These are phyloP conservation scores for Linnemannia exigua DNA, from an alignment of 192 early-diverging fungal species.

Conservation along the genomic window DNA sequence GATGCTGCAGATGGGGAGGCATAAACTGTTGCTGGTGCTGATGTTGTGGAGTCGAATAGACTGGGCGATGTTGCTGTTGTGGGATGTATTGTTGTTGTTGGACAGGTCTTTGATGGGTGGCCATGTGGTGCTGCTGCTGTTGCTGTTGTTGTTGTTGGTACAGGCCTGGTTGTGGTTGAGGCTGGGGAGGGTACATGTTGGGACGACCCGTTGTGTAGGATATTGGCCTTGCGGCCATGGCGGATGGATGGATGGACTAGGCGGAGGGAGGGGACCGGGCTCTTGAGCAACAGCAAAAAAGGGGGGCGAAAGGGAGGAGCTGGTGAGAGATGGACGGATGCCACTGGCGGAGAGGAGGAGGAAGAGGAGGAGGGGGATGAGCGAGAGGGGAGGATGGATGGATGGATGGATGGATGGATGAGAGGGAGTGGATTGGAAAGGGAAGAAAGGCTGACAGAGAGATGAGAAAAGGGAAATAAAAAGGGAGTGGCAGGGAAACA, in stretches of 20 bases:
- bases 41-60: constrained; percentile 38
- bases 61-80: constrained; percentile 28
- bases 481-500: background rate
- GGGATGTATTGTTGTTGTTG: constrained; percentile 31
- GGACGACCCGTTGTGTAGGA: constrained; percentile 41
- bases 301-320: background rate
- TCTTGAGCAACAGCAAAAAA: background rate
- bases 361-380: too few species aligned
- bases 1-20: constrained; percentile 18
- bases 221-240: constrained; percentile 52
- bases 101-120: constrained; percentile 32
- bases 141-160: constrained; percentile 45
- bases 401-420: background rate
- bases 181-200: constrained; percentile 43
- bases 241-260: background rate
- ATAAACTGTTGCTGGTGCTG: constrained; percentile 30
- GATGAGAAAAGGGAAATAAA: background rate
- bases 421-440: background rate
- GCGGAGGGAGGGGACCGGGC: background rate
- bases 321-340: background rate
- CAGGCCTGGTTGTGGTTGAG: constrained; percentile 36
- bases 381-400: background rate
- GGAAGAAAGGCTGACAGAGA: background rate
- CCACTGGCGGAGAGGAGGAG: background rate
- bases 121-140: constrained; percentile 22